These are phyloP conservation scores for Xerocomellus chrysenteron DNA, from an alignment of 768 basidiomycete genomes.

Conservation along the genomic window DNA sequence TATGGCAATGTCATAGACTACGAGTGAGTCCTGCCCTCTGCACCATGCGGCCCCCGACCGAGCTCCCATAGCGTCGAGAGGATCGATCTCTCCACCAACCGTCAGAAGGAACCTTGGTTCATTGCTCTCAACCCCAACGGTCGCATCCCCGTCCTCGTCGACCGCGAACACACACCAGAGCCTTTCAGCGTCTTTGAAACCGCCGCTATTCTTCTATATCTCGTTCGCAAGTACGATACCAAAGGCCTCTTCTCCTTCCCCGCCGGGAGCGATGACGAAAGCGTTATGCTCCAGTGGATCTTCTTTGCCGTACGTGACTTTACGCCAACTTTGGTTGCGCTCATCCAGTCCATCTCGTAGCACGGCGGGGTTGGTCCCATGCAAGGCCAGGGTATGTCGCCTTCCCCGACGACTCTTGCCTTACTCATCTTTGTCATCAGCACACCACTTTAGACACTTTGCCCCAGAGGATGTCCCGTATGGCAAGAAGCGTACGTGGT, in stretches of 20 bases:
- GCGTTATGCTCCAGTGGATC: slow-evolving; percentile 81
- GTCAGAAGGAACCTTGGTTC: slow-evolving; percentile 85
- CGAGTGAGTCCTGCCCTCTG: slow-evolving; percentile 37
- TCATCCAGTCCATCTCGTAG: slow-evolving; percentile 33
- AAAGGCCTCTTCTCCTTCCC: slow-evolving; percentile 71
- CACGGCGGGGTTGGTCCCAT: slow-evolving; percentile 86
- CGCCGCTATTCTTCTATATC: slow-evolving; percentile 81
- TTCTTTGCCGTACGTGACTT: slow-evolving; percentile 64
- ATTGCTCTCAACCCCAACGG: slow-evolving; percentile 73
- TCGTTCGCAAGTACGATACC: slow-evolving; percentile 78
- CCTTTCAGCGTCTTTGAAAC: slow-evolving; percentile 74
- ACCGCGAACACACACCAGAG: slow-evolving; percentile 49
- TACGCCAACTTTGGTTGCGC: background rate
- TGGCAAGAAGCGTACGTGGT: slow-evolving; percentile 55
- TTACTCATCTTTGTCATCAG: slow-evolving; percentile 28
- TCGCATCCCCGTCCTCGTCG: slow-evolving; percentile 66
- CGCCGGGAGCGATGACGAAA: slow-evolving; percentile 58
- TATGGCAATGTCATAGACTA: slow-evolving; percentile 49
- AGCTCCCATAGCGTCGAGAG: slow-evolving; percentile 40
- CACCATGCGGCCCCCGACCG: background rate
- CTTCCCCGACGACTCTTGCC: slow-evolving; percentile 4
- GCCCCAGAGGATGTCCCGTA: slow-evolving; percentile 71
- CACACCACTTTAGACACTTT: slow-evolving; percentile 66
- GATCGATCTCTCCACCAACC: slow-evolving; percentile 60
- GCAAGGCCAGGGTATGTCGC: slow-evolving; percentile 62